Evolutionary conservation across 345 rosid species (phyloP).

Genomic region (Syzygium oleosum): DNA sequence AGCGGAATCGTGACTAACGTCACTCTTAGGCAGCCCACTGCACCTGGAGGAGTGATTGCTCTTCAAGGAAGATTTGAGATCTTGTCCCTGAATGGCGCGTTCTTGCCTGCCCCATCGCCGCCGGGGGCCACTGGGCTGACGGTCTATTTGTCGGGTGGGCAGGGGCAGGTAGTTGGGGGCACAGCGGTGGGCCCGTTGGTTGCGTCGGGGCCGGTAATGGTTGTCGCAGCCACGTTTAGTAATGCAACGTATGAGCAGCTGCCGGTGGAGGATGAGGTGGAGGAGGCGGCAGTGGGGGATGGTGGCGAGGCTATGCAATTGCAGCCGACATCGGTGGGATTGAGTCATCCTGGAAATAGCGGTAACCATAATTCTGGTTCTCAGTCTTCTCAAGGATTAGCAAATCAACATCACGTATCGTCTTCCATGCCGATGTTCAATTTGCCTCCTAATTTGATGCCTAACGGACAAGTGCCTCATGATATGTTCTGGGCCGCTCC

Average conservation of each 20-base stretch:
- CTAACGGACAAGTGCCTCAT: conserved; percentile 62
- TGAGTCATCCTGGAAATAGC: conserved; percentile 2
- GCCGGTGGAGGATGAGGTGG: conserved; percentile 56
- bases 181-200: conserved; percentile 52
- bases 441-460: conserved; percentile 56
- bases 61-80: conserved; percentile 89
- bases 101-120: conserved; percentile 65
- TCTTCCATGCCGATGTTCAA: conserved; percentile 48
- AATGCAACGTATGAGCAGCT: conserved; percentile 80
- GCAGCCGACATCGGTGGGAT: not conserved
- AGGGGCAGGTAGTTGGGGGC: conserved; percentile 93
- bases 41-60: conserved; percentile 54
- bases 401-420: conserved; percentile 5
- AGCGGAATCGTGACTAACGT: conserved; percentile 73
- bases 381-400: conserved; percentile 18
- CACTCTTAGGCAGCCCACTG: conserved; percentile 71
- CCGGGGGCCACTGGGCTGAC: conserved; percentile 70
- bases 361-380: conserved; percentile 3
- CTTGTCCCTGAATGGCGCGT: conserved; percentile 67
- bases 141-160: conserved; percentile 77
- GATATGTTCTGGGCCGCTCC: conserved; percentile 78
- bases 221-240: conserved; percentile 71
- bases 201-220: conserved; percentile 84
- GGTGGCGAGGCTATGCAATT: conserved; percentile 18
- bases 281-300: not conserved